A percentile compares a stretch with the other conserved stretches of the same genome.
Conservation (phyloP, 306 rosid genomes). For the apple (Malus domestica) region DNA sequence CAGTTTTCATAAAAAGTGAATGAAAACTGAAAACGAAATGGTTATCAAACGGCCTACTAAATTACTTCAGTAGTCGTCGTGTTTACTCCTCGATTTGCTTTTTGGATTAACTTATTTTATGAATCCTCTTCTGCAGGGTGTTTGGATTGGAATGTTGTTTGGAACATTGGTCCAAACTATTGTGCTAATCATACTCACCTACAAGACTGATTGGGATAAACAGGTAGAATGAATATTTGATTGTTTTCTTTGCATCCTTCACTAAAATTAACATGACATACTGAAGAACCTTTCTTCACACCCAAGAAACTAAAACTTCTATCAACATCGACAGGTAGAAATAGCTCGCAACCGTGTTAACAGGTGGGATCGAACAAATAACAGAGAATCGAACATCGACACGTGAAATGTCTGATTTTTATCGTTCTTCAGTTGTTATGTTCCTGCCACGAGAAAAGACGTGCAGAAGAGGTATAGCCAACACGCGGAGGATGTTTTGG, state of each 20-base stretch:
- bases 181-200: conserved; percentile 27
- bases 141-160: conserved; percentile 62
- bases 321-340: conserved; percentile 3
- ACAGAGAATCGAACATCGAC: neutral
- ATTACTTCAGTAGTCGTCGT: neutral
- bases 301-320: neutral
- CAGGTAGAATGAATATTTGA: conserved; percentile 28
- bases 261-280: neutral
- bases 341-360: conserved; percentile 30
- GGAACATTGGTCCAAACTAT: conserved; percentile 54
- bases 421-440: neutral
- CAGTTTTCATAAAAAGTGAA: too few relatives aligned
- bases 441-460: neutral
- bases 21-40: too few relatives aligned
- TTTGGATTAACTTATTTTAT: neutral
- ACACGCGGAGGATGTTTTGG: neutral
- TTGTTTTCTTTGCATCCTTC: neutral
- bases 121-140: conserved; percentile 34
- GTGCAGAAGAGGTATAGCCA: too few relatives aligned
- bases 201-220: conserved; percentile 53
- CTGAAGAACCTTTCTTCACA: neutral
- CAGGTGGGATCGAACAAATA: conserved; percentile 25
- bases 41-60: neutral
- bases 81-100: neutral
- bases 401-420: neutral